Percentiles rank a stretch among this genome's conserved stretches.
Evolutionary conservation across 805 yeast genomes (phyloP).

Genomic region (Scheffersomyces stipitis): DNA sequence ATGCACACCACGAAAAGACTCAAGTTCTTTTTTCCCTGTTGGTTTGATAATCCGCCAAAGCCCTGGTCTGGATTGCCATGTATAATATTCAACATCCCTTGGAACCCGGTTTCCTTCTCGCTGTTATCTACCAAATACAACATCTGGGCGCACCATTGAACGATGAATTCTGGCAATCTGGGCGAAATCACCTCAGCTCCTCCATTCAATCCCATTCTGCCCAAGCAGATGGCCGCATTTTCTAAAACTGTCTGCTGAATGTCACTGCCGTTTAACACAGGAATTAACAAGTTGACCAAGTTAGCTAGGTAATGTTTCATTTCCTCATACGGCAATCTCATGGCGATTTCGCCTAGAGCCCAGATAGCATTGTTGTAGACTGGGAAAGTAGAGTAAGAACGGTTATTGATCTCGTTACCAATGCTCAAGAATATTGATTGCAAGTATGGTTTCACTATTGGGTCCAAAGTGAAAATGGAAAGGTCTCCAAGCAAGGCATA

Average conservation of each 20-base stretch:
- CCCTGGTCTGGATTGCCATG: slow-evolving; percentile 63
- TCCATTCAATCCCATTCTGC: slow-evolving; percentile 76
- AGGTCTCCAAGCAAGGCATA: slow-evolving; percentile 91
- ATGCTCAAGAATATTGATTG: slow-evolving; percentile 62
- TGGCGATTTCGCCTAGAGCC: slow-evolving; percentile 86
- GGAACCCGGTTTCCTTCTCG: slow-evolving; percentile 85
- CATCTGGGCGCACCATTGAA: slow-evolving; percentile 72
- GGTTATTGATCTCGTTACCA: slow-evolving; percentile 62
- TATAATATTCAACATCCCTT: slow-evolving; percentile 76
- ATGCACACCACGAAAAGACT: slow-evolving; percentile 59
- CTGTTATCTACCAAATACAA: slow-evolving; percentile 69
- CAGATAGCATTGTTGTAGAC: slow-evolving; percentile 89
- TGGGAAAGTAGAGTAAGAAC: slow-evolving; percentile 51
- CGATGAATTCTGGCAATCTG: slow-evolving; percentile 55
- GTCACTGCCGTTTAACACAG: slow-evolving; percentile 54
- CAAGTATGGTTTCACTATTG: slow-evolving; percentile 47
- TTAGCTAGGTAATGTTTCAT: slow-evolving; percentile 54
- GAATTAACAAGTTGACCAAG: slow-evolving; percentile 55
- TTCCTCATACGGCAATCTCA: slow-evolving; percentile 50
- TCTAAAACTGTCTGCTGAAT: slow-evolving; percentile 69
- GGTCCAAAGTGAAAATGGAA: slow-evolving; percentile 56
- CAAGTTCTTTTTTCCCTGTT: slow-evolving; percentile 47
- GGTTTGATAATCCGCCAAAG: slow-evolving; percentile 46
- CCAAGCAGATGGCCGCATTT: slow-evolving; percentile 86
- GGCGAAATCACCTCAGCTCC: slow-evolving; percentile 52